A percentile compares a stretch with the other conserved stretches of the same genome.
These are phyloP conservation scores for Misopates orontium DNA, from an alignment of 257 asterid genomes.

Conservation along the genomic window DNA sequence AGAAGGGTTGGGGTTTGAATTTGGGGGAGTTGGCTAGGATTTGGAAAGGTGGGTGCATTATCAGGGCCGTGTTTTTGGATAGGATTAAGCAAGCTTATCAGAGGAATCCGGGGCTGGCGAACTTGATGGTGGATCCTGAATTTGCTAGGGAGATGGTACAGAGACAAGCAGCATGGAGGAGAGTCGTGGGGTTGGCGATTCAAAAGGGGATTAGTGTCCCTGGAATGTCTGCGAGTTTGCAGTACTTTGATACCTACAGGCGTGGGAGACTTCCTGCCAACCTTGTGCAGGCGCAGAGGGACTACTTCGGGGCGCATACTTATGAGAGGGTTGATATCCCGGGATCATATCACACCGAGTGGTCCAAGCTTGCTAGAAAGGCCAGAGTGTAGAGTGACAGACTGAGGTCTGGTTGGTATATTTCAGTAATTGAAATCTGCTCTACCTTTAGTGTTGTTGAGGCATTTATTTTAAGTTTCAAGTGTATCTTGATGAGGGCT, in stretches of 20 bases:
- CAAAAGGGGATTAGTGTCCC: slow-evolving; percentile 23
- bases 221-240: slow-evolving; percentile 27
- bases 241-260: slow-evolving; percentile 21
- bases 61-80: slow-evolving; percentile 29
- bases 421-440: slow-evolving; percentile 21
- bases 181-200: slow-evolving; percentile 24
- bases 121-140: slow-evolving; percentile 19
- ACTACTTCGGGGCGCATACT: slow-evolving; percentile 67
- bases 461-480: slow-evolving; percentile 36
- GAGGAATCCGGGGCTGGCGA: slow-evolving; percentile 24
- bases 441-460: slow-evolving; percentile 28
- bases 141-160: slow-evolving; percentile 24
- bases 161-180: slow-evolving; percentile 27
- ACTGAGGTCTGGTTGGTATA: slow-evolving; percentile 30
- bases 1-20: slow-evolving; percentile 29
- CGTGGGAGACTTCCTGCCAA: slow-evolving; percentile 23
- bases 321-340: slow-evolving; percentile 52
- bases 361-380: slow-evolving; percentile 56
- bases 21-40: slow-evolving; percentile 29
- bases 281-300: slow-evolving; percentile 25
- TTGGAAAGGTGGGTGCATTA: slow-evolving; percentile 33
- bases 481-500: slow-evolving; percentile 43
- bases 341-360: slow-evolving; percentile 62
- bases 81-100: slow-evolving; percentile 26
- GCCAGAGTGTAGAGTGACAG: slow-evolving; percentile 29